Evolutionary conservation across 2,329 filamentous ascomycete species (phyloP).

Genomic region (Colletotrichum sidae): DNA sequence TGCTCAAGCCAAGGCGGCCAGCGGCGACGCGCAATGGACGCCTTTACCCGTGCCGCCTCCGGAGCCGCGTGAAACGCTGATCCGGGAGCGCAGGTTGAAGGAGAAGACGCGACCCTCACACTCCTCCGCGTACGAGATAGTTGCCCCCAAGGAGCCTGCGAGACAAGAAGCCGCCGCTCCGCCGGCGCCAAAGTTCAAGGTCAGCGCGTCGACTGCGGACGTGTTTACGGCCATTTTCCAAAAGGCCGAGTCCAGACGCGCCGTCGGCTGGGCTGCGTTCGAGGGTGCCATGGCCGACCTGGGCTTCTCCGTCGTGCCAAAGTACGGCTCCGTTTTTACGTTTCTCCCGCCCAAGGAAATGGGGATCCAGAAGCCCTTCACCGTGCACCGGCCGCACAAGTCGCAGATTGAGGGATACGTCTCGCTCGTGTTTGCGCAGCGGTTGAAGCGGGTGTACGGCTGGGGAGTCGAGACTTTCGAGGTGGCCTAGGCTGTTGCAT

Average conservation of each 20-base stretch:
- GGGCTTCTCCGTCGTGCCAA: constrained; percentile 54
- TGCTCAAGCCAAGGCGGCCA: constrained; percentile 32
- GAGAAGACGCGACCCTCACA: constrained; percentile 56
- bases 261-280: constrained; percentile 52
- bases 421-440: constrained; percentile 43
- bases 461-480: constrained; percentile 50
- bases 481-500: not conserved
- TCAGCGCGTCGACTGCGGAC: constrained; percentile 50
- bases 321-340: constrained; percentile 55
- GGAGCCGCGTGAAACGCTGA: constrained; percentile 39
- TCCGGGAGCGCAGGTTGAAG: constrained; percentile 53
- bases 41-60: constrained; percentile 37
- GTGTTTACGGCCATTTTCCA: constrained; percentile 53
- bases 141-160: not conserved
- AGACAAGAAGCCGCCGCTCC: not conserved
- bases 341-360: constrained; percentile 48
- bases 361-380: constrained; percentile 44
- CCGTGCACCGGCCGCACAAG: constrained; percentile 51
- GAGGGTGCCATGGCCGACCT: constrained; percentile 54
- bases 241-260: constrained; percentile 44
- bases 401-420: constrained; percentile 49
- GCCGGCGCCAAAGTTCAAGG: constrained; percentile 44
- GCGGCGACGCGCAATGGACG: constrained; percentile 32
- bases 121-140: constrained; percentile 48
- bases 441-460: constrained; percentile 50